Evolutionary conservation across 1,139 yeast genomes (phyloP).

Genomic region (Meyerozyma smithsonii): DNA sequence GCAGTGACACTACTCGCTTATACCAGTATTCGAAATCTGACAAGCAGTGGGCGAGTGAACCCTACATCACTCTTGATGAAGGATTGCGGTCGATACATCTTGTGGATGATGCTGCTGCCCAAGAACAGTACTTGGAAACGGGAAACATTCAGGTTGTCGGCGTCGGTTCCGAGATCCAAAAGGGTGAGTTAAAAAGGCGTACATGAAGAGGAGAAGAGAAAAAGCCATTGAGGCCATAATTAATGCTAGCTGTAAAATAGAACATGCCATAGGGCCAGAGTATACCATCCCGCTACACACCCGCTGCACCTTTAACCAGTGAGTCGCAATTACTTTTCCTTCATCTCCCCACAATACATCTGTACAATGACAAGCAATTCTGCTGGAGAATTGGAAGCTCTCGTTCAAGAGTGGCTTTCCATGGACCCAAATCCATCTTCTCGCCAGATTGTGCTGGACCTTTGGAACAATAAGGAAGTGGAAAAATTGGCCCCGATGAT

Average conservation of each 20-base stretch:
- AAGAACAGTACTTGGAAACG: background rate
- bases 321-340: background rate
- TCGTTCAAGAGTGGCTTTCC: conserved; percentile 45
- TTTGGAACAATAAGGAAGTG: conserved; percentile 38
- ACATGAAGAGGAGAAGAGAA: background rate
- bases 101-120: no score
- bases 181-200: background rate
- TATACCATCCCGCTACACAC: background rate
- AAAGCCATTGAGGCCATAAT: background rate
- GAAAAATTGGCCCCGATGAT: conserved; percentile 48
- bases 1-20: background rate
- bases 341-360: background rate
- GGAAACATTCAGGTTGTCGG: background rate
- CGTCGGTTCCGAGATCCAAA: background rate
- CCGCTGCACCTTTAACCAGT: background rate
- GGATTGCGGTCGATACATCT: background rate
- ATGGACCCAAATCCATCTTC: conserved; percentile 46
- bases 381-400: conserved; percentile 18
- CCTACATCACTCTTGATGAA: background rate
- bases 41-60: background rate
- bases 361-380: background rate
- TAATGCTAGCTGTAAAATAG: background rate
- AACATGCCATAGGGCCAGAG: background rate
- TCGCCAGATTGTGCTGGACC: conserved; percentile 46
- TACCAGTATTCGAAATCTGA: background rate